Base-by-base conservation (phyloP, 163 green algal genomes). In the Trebouxia gelatinosa region DNA sequence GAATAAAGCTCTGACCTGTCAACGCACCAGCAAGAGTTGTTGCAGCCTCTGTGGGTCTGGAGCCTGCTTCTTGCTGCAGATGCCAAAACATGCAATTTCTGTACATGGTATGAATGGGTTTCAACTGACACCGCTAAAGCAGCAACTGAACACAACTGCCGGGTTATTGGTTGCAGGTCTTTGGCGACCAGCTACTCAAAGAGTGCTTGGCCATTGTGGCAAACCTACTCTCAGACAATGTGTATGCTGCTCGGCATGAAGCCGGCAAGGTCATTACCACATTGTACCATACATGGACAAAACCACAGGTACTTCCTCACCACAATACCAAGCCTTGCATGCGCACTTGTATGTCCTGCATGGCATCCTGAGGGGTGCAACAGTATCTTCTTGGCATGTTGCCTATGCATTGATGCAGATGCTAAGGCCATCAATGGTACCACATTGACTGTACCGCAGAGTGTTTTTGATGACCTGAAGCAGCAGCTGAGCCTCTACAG, bases 161-260 rank as follows among this genome's bases (percentile, higher is more conserved):
- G 9, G 43, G 43, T 13, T 9, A 23, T 54, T 23, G 17, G 31
- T 32, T 62, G 37, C 35, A 72, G 64, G 64, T 9, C 6, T 72
- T 72, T 72, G 64, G 64, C 31, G 64, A 50, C 6, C 21, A 72
- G 35, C 23, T 72, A 29, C 40, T 59, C 39, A 40, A 34, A 28
- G 26, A 28, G 7, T 76, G 68, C 68, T 17, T 62, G 29, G 28
- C 29, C 21, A 39, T 39, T 29, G 68, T 77, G 26, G 21, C 48
- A 19, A 28, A 62, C n/a, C 48, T 84, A 48, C 80, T 84, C 28
- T 16, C 26, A 17, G 81, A 85, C 34, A 70, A 77, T 32, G 32
- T 64, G 26, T 85, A 85, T 29, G 50, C 21, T 17, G 81, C 81
- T 16, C 48, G 81, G 6, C 61, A 77, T 40, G 58, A 65, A n/a